Evolutionary conservation across 2,329 filamentous ascomycete genomes (phyloP).

Genomic region (Blumeriella jaapii): DNA sequence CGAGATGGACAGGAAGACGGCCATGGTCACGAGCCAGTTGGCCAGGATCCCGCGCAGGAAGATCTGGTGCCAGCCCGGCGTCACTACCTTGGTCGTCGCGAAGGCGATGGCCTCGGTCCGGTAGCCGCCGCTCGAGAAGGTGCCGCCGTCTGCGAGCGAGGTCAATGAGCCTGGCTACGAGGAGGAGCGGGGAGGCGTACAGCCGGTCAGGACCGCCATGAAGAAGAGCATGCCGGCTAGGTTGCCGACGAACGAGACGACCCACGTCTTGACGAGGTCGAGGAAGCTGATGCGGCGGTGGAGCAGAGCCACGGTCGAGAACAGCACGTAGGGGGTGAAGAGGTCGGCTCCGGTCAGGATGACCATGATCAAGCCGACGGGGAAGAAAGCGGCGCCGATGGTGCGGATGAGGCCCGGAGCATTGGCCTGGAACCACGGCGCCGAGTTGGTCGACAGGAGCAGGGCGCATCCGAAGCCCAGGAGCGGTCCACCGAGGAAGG

Average conservation of each 20-base stretch:
- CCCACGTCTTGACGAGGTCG: constrained; percentile 29
- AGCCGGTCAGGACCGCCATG: constrained; percentile 37
- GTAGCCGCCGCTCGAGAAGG: constrained; percentile 35
- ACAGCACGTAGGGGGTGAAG: constrained; percentile 32
- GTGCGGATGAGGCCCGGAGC: constrained; percentile 36
- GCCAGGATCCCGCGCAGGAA: constrained; percentile 39
- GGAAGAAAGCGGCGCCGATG: constrained; percentile 35
- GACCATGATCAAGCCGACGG: constrained; percentile 38
- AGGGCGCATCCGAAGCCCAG: constrained; percentile 40
- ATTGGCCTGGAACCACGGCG: constrained; percentile 38
- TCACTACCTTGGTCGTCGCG: constrained; percentile 37
- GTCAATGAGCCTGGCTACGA: background rate
- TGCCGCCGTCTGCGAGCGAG: constrained; percentile 36
- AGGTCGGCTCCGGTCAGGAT: constrained; percentile 38
- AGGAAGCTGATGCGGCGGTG: constrained; percentile 30
- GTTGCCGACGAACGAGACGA: constrained; percentile 38
- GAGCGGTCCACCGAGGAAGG: constrained; percentile 39
- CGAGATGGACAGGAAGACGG: constrained; percentile 36
- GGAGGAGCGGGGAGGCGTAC: constrained; percentile 25
- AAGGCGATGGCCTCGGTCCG: constrained; percentile 33
- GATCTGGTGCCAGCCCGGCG: constrained; percentile 38
- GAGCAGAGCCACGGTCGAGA: constrained; percentile 33
- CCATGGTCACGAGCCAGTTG: constrained; percentile 47
- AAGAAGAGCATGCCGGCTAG: constrained; percentile 38
- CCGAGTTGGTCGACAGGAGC: constrained; percentile 32